Evolutionary conservation across 2,329 filamentous ascomycete genomes (phyloP), one percentile per base, ranked within the genome.

Genomic region (Cladophialophora yegresii): DNA sequence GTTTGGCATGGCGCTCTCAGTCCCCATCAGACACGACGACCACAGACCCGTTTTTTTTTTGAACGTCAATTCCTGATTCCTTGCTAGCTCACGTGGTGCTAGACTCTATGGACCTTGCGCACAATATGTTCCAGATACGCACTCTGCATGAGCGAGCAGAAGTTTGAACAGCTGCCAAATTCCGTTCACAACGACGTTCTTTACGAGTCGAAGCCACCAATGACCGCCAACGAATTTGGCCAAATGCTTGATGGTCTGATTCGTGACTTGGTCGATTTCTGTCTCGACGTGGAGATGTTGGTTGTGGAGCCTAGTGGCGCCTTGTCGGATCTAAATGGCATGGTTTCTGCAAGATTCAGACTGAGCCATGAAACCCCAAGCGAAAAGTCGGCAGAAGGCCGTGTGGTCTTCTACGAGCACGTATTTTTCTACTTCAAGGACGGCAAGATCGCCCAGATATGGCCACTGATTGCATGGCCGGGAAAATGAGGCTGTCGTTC

Each of bases 331-430:
- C 55, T 63, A 16, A 30, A 63, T 30, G 61, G 61, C 33, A 63
- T 59, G 61, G 61, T 63, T 33, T 63, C 61, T 32, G 61, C 61
- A 59, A 63, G 61, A 59, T 63, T 63, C 36, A 59, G 61, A 12
- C 30, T 63, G 49, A 63, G 61, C 49, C 33, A 63, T 55, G 61
- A 59, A 16, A 32, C 55, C 33, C 36, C 10, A 32, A 50, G 33
- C 36, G 36, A 63, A 49, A 23, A 54, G 22, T 47, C 43, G 49
- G 55, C 6, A 13, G 16, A 54, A 22, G 28, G 28, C 32, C 61
- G 55, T 26, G 55, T 58, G 55, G 61, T 63, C 28, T 63, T 63
- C 49, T 59, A 63, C 61, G 61, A 63, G 49, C 61, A 63, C 47
- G 61, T 63, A 7, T 63, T 63, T 50, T 63, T 63, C 28, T 36